A percentile compares a stretch with the other conserved stretches of the same genome.
Evolutionary conservation across 129 eudicot species (phyloP).

Genomic region (Lonicera japonica): DNA sequence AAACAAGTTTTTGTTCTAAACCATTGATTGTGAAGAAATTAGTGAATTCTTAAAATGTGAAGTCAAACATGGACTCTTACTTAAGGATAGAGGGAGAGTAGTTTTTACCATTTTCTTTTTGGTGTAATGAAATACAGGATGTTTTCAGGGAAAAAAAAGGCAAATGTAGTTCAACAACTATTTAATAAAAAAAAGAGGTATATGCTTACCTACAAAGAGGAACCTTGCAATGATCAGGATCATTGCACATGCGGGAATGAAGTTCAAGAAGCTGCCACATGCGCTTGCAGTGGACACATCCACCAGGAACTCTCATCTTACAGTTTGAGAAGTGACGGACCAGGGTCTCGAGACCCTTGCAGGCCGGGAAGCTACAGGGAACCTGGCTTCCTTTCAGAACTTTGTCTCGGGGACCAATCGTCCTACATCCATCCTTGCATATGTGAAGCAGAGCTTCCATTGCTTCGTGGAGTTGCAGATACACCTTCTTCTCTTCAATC

Average conservation of each 20-base stretch:
- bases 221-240: slow-evolving; percentile 75
- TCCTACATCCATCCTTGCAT: slow-evolving; percentile 71
- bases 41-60: too few relatives aligned
- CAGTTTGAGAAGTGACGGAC: slow-evolving; percentile 76
- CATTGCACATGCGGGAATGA: slow-evolving; percentile 72
- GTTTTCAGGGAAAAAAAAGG: too few relatives aligned
- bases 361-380: slow-evolving; percentile 55
- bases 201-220: slow-evolving; percentile 78
- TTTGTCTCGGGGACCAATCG: slow-evolving; percentile 72
- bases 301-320: slow-evolving; percentile 61
- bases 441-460: slow-evolving; percentile 89
- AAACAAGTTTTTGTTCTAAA: too few relatives aligned
- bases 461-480: slow-evolving; percentile 78
- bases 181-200: too few relatives aligned
- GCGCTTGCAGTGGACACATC: slow-evolving; percentile 74
- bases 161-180: too few relatives aligned
- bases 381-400: slow-evolving; percentile 48
- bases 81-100: too few relatives aligned
- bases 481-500: slow-evolving; percentile 66
- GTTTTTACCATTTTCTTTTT: too few relatives aligned
- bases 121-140: too few relatives aligned
- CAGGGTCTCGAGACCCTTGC: slow-evolving; percentile 74
- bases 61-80: too few relatives aligned
- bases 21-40: too few relatives aligned
- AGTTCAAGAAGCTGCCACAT: slow-evolving; percentile 94